Base-by-base conservation (phyloP, 2,329 filamentous ascomycete species). In the Trichophyton simii region DNA sequence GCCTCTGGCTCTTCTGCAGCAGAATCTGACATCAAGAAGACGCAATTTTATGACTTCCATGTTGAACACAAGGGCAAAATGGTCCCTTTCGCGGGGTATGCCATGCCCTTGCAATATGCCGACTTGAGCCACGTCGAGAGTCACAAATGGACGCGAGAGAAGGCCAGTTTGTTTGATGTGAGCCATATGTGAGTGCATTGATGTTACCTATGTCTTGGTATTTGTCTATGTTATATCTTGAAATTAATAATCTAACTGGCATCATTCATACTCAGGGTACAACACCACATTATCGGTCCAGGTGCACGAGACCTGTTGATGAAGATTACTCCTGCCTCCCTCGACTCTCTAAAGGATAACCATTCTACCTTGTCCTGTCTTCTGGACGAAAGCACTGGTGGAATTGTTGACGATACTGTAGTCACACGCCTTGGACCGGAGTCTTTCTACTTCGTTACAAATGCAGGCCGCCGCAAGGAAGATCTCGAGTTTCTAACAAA, bases 371-470 rank as follows among this genome's bases (percentile, higher is more conserved):
- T 99, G 44, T 95, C 89, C n/a, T 85, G 87, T 2, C 81, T 99
- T 36, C 79, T 99, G 46, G 87, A 89, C 75, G 84, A 87, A 3
- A 79, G 78, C 11, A 91, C 86, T 0, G 94, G 94, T 48, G 94
- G 94, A 58, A 97, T 99, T 67, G 86, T 96, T 57, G 94, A 99
- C 72, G 94, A 99, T 76, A 91, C 88, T 3, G 87, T 99, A 68
- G 86, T 99, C 69, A 95, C 91, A 4, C 83, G 87, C 64, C 80
- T 95, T n/a, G 82, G 79, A 28, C 80, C 82, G 61, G 83, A 90
- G 62, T 76, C 82, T 60, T 97, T 91, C 79, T 96, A 96, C 75
- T 85, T 97, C 62, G 94, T 99, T 64, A 95, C 91, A 65, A 99
- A 99, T 73, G 94, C 92, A 28, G 94, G 85, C 42, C 96, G 91